Conservation (phyloP, 1,284 basidiomycete species). For the Volvariella surrecta region DNA sequence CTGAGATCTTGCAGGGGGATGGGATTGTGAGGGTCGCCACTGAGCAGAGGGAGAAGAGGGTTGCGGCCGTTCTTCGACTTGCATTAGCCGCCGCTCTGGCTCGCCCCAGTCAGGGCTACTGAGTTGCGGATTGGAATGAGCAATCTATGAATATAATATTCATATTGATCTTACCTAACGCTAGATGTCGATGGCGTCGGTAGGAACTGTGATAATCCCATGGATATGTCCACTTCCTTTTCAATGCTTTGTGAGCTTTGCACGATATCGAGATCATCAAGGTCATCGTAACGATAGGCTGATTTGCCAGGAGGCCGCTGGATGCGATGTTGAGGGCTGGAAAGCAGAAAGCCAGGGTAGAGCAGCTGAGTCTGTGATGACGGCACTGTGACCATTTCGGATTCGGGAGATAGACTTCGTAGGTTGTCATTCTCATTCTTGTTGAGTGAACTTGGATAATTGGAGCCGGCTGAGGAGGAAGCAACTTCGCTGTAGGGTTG, state of each 20-base stretch:
- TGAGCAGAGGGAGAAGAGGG: background rate
- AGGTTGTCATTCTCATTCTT: no score
- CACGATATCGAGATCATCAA: conserved; percentile 13
- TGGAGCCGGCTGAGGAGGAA: no score
- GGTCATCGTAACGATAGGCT: conserved; percentile 2
- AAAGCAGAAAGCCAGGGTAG: conserved; percentile 1
- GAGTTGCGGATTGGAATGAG: no score
- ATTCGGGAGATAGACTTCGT: background rate
- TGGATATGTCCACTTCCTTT: conserved; percentile 12
- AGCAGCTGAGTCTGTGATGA: conserved; percentile 8
- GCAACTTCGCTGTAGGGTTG: no score
- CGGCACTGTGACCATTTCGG: conserved; percentile 2
- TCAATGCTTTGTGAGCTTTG: conserved; percentile 21
- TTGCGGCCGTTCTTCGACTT: background rate
- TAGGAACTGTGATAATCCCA: conserved; percentile 4
- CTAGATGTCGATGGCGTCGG: no score
- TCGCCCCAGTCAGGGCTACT: background rate
- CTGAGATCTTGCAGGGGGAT: background rate
- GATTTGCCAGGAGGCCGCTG: conserved; percentile 3
- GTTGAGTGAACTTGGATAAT: no score
- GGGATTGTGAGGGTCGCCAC: background rate
- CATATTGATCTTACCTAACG: background rate
- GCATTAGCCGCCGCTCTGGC: background rate
- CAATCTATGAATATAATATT: no score
- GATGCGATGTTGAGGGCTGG: conserved; percentile 1